Evolutionary conservation across 345 rosid genomes (phyloP).

Genomic region (rapeseed (Brassica napus)): Da-Ae NC_063441.1:16808501-16809000

Average conservation of each 20-base stretch:
- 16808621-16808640: constrained; percentile 54
- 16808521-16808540: neutral
- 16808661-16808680: constrained; percentile 82
- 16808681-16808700: constrained; percentile 64
- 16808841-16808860: constrained; percentile 76
- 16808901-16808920: constrained; percentile 58
- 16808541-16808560: neutral
- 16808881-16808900: constrained; percentile 53
- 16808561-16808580: neutral
- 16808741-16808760: neutral
- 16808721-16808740: constrained; percentile 82
- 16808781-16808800: neutral
- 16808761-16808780: neutral
- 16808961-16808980: neutral
- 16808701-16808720: constrained; percentile 46
- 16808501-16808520: neutral
- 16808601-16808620: constrained; percentile 77
- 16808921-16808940: constrained; percentile 57
- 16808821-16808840: constrained; percentile 59
- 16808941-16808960: neutral
- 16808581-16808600: constrained; percentile 69
- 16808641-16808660: constrained; percentile 69
- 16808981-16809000: neutral
- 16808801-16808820: neutral
- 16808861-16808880: constrained; percentile 56